phyloP scores from a whole-genome alignment of 768 basidiomycete species.

The Myochromella boudieri region DNA sequence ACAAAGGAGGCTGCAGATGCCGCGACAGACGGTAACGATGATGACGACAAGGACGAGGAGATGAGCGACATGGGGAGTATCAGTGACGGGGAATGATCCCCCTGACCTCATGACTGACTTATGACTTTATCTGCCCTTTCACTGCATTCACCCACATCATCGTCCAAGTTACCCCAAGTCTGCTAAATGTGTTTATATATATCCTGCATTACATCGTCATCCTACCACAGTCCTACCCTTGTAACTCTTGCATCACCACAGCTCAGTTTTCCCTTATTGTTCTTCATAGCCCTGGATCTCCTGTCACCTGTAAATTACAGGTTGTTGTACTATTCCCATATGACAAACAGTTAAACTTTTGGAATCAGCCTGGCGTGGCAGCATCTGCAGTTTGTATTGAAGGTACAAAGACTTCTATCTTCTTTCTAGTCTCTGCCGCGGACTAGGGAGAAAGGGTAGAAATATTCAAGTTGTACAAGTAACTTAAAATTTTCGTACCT shows the following conservation, averaged over 20 bases:
- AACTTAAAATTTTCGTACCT: constrained; percentile 40
- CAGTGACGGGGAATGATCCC: constrained; percentile 61
- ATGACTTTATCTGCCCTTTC: constrained; percentile 6
- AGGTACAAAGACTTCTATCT: constrained; percentile 66
- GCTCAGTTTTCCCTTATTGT: constrained; percentile 8
- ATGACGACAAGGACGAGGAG: constrained; percentile 76
- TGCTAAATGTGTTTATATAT: constrained; percentile 17
- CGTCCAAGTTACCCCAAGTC: constrained; percentile 3
- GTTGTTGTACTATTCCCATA: constrained; percentile 17
- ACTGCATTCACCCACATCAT: constrained; percentile 13
- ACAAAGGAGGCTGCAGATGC: constrained; percentile 88
- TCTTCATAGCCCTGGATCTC: constrained; percentile 14
- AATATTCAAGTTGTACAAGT: constrained; percentile 10
- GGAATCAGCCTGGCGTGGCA: constrained; percentile 16
- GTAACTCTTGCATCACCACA: constrained; percentile 15
- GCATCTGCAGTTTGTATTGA: constrained; percentile 31
- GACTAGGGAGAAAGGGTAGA: constrained; percentile 39
- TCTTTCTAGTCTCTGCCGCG: constrained; percentile 72
- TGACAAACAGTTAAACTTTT: constrained; percentile 8
- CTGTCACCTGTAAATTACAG: constrained; percentile 18
- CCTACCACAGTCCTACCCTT: constrained; percentile 8
- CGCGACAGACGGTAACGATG: constrained; percentile 56
- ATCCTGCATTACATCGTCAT: constrained; percentile 11
- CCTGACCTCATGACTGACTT: constrained; percentile 1
- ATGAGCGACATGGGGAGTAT: constrained; percentile 89